Evolutionary conservation across 2,329 filamentous ascomycete genomes (phyloP).

Genomic region (Aspergillus sp.): DNA sequence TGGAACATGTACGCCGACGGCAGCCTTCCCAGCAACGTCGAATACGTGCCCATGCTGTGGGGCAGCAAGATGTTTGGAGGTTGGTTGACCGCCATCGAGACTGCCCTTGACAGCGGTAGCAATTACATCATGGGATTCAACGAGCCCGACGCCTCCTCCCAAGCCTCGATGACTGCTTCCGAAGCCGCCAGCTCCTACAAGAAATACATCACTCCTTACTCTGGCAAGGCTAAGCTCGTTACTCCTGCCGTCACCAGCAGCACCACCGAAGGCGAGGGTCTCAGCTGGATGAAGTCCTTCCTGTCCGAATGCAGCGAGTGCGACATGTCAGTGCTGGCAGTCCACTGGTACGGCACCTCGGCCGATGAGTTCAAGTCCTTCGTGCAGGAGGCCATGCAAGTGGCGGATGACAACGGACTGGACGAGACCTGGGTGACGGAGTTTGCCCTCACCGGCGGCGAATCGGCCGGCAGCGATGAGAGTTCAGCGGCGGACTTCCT

Average conservation of each 20-base stretch:
- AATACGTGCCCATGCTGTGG: slow-evolving; percentile 52
- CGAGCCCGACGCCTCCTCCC: slow-evolving; percentile 46
- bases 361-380: slow-evolving; percentile 42
- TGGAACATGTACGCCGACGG: slow-evolving; percentile 42
- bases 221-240: slow-evolving; percentile 42
- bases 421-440: slow-evolving; percentile 51
- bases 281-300: slow-evolving; percentile 46
- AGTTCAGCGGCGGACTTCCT: slow-evolving; percentile 39
- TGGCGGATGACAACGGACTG: slow-evolving; percentile 38
- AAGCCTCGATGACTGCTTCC: slow-evolving; percentile 41
- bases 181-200: slow-evolving; percentile 42
- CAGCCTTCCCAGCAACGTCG: slow-evolving; percentile 34
- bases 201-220: slow-evolving; percentile 42
- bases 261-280: slow-evolving; percentile 33
- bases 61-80: slow-evolving; percentile 38
- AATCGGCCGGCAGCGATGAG: slow-evolving; percentile 24
- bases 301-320: slow-evolving; percentile 43
- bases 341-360: slow-evolving; percentile 49
- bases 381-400: slow-evolving; percentile 37
- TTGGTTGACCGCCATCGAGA: slow-evolving; percentile 40
- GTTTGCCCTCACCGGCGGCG: slow-evolving; percentile 41
- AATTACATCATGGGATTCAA: slow-evolving; percentile 49
- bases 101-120: slow-evolving; percentile 37
- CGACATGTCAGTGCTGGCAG: slow-evolving; percentile 43
- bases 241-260: slow-evolving; percentile 47